Base-by-base conservation (phyloP, 2,329 filamentous ascomycete species). In the Pyricularia sp. region DNA sequence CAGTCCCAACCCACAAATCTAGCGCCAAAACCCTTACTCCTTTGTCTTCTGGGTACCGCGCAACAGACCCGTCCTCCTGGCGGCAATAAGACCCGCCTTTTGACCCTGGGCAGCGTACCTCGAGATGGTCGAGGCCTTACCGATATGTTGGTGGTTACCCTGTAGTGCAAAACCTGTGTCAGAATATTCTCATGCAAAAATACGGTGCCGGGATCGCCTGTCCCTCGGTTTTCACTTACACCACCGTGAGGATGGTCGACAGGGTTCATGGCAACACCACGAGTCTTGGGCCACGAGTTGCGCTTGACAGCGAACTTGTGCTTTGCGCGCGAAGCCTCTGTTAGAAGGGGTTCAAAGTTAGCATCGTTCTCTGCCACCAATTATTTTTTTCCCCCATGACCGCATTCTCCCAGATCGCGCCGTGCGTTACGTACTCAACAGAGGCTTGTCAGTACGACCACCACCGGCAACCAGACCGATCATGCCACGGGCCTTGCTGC, bases 231-330 rank as follows among this genome's bases (percentile, higher is more conserved):
- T 57, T 57, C 73, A 85, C 82, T 74, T 84, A 84, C 84, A 91
- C 89, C 90, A 90, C 90, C 90, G 88, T 94, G 90, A 81, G 90
- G 90, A 88, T 99, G 94, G 84, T 99, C 94, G 77, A 99, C 94
- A 76, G 94, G 94, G 86, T 99, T 99, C 94, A 99, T 99, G 82
- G 94, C 94, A 89, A 99, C 94, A 97, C 94, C 94, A 94, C 94
- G 93, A 87, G 94, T 99, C 91, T 96, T 97, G 83, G 94, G 94
- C 94, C 94, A 99, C 78, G 88, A 93, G 91, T 99, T 97, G 79
- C 94, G 92, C 92, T 99, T 99, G 84, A 97, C 96, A 74, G 93
- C 92, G 84, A 96, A 99, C 90, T 99, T 99, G 81, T 97, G 93
- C 91, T 97, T 99, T 77, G 94, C 94, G 79, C 94, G 91, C 77